A percentile compares a stretch with the other conserved stretches of the same genome.
These are phyloP conservation scores for Calonectria fujianensis DNA, from an alignment of 2,329 filamentous ascomycete genomes.

Conservation along the genomic window DNA sequence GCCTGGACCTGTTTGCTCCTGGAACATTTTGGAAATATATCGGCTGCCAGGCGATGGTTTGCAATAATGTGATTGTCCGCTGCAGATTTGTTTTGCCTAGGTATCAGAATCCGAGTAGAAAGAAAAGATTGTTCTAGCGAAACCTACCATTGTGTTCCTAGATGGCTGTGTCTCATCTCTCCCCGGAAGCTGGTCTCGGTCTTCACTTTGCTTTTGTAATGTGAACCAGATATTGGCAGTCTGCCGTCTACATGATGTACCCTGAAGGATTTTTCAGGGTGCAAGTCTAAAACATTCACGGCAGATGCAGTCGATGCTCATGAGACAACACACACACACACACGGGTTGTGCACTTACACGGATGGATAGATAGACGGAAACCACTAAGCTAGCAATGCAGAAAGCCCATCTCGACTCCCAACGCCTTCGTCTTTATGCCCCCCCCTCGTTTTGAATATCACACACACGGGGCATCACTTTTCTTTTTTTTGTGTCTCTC, in stretches of 20 bases:
- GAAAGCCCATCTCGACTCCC: constrained; percentile 17
- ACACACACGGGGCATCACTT: background rate
- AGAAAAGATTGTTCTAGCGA: background rate
- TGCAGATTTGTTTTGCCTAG: background rate
- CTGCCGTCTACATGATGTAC: background rate
- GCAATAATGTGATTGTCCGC: background rate
- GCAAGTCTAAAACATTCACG: background rate
- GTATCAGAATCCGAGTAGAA: background rate
- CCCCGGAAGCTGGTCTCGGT: background rate
- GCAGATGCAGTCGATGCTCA: background rate
- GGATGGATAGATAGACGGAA: constrained; percentile 5
- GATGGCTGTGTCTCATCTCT: background rate
- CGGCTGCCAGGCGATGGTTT: background rate
- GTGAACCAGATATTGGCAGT: background rate
- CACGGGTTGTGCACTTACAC: background rate
- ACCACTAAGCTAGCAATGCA: background rate
- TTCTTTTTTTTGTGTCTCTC: background rate
- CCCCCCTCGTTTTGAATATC: background rate
- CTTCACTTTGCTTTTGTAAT: constrained; percentile 2
- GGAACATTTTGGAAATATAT: background rate
- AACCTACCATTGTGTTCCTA: background rate
- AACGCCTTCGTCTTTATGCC: constrained; percentile 27
- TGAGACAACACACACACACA: background rate
- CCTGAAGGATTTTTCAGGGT: background rate
- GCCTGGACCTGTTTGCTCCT: background rate